A percentile compares a stretch with the other conserved stretches of the same genome.
Evolutionary conservation across 1,139 yeast species (phyloP).

Genomic region (Kodamaea alishanica): DNA sequence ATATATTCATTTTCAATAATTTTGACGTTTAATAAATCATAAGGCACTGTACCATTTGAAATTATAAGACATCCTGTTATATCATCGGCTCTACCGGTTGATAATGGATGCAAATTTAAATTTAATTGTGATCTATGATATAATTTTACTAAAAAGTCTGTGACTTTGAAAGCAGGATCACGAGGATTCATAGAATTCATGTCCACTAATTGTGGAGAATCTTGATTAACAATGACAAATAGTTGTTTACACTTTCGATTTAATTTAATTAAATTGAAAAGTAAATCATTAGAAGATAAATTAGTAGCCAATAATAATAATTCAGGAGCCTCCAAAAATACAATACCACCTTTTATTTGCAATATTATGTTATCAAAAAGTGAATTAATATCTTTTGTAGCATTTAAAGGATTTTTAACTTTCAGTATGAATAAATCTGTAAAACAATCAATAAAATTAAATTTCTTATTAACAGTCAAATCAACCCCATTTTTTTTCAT

Average conservation of each 20-base stretch:
- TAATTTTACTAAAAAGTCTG: slow-evolving; percentile 47
- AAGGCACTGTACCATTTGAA: slow-evolving; percentile 41
- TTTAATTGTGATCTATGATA: slow-evolving; percentile 49
- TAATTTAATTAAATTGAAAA: slow-evolving; percentile 33
- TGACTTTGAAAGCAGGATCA: slow-evolving; percentile 36
- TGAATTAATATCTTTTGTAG: slow-evolving; percentile 12
- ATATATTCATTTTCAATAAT: slow-evolving; percentile 63
- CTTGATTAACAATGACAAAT: slow-evolving; percentile 33
- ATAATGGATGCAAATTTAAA: slow-evolving; percentile 57
- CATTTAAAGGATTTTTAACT: slow-evolving; percentile 22
- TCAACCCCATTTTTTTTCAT: slow-evolving; percentile 47
- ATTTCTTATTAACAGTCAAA: slow-evolving; percentile 23
- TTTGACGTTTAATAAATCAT: slow-evolving; percentile 12
- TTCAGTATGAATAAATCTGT: slow-evolving; percentile 34
- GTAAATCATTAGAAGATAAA: slow-evolving; percentile 29
- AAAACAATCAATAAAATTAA: slow-evolving; percentile 46
- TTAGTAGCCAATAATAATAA: slow-evolving; percentile 43
- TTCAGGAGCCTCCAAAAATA: slow-evolving; percentile 50
- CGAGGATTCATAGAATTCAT: slow-evolving; percentile 22
- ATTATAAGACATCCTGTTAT: slow-evolving; percentile 70
- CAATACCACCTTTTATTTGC: slow-evolving; percentile 16
- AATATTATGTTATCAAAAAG: slow-evolving; percentile 23
- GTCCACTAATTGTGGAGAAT: slow-evolving; percentile 39
- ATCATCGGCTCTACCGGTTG: slow-evolving; percentile 81
- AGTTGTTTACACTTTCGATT: slow-evolving; percentile 34